Evolutionary conservation across 305 asterid genomes (phyloP), one percentile per base, ranked within the genome.

Genomic region (Fraxinus sp.): DNA sequence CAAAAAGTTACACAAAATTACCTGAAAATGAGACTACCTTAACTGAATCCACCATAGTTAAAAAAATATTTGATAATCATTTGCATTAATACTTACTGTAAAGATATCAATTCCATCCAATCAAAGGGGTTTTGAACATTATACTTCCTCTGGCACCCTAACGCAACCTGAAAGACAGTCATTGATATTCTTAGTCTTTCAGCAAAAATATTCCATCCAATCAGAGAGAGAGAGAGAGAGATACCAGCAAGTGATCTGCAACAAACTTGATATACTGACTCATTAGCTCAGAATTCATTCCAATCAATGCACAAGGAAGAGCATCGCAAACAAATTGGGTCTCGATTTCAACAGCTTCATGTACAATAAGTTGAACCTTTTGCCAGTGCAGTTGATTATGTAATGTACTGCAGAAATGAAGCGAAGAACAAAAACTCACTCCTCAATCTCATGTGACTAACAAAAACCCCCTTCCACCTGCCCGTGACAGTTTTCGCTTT

Each of bases 281-380:
- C 97, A 91, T 91, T 62, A 91, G 81, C 41, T 80, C 70, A 11
- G 93, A 84, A 81, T 93, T 93, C 97, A 93, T 91, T 80, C 94
- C 97, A 80, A 93, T 90, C 57, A 93, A 88, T 2, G 93, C 97
- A 91, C 97, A 91, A 0, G 97, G 97, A 71, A 90, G 95, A 73
- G 97, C 93, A 26, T 92, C 97, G 79, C 93, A 91, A 7, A 93
- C 91, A 37, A 93, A 93, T 83, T 87, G 90, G 2, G 78, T 93
- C 90, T 91, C 97, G 44, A 92, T 93, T 83, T 92, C 94, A 79
- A 93, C 95, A 72, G 95, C 97, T 90, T 92, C 97, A 79, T 88
- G 86, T 86, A 92, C 91, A 28, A 93, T 92, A 28, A 88, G 91
- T 83, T 91, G 90, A 86, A 93, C 91, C 70, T 88, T 89, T 82